Evolutionary conservation across 163 green algal species (phyloP), one percentile per base, ranked within the genome.

Genomic region (Prototheca wickerhamii): DNA sequence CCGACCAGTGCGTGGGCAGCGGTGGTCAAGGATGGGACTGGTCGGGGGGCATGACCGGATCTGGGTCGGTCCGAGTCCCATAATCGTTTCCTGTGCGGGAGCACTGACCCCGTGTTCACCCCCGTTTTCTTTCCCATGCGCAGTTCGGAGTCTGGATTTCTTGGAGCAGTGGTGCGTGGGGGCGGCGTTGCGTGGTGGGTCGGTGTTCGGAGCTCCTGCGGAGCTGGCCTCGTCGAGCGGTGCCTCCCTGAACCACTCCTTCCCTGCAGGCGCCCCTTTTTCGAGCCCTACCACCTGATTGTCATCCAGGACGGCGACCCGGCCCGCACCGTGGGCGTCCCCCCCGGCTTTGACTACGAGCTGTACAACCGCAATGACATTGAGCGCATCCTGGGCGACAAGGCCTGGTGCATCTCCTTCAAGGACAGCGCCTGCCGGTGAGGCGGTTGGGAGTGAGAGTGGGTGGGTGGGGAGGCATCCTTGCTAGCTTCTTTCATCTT

Each of bases 341-440:
- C 87, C 0, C 62, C 5, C 31, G 25, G 55, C 28, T 98, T 96
- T 69, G 77, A 93, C 70, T 96, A 94, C 57, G 88, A 98, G 66
- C 68, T 98, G 42, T 95, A 96, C 80, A 98, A 89, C 68, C 74
- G 91, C 37, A 89, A 81, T 30, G 91, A 98, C 72, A 96, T 98
- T 52, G 92, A 98, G 69, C 79, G 80, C 44, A 86, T 97, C 25
- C 74, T 98, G 25, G 92, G 88, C 10, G 82, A 92, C 60, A 95
- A 92, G 64, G 88, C 91, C 5, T 95, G 76, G 77, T 93, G 85
- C 76, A 97, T 98, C 66, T 93, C 82, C 34, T 97, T 90, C 90
- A 95, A 94, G 69, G 89, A 96, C 76, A 89, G 76, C 23, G 91
- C 87, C 0, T 96, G 90, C 81, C 75, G 90, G 63, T 93, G 31